Evolutionary conservation across 2,329 filamentous ascomycete species (phyloP), one percentile per base, ranked within the genome.

Genomic region (Capronia epimyces): DNA sequence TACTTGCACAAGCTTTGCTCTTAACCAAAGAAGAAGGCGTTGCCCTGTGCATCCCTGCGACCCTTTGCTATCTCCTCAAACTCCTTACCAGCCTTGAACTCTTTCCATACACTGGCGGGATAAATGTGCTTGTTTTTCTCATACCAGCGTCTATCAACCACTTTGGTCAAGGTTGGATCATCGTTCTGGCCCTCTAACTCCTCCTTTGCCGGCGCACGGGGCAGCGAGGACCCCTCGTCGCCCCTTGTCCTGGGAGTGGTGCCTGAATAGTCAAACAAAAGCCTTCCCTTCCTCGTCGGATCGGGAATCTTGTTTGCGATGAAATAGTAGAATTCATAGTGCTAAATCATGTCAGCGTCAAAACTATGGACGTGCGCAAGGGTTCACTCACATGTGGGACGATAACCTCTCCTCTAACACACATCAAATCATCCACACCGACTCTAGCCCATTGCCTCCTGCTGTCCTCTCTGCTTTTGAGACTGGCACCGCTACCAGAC

Each of bases 61-160:
- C 52, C 87, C 82, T 58, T 75, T 78, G 64, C 81, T 79, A 71
- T 95, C 56, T 73, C 67, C 52, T 70, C 67, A 58, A 74, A 95
- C 63, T 96, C 87, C 68, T 86, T 87, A 55, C 88, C 87, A 0
- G 89, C 86, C 60, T 95, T 90, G 67, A 95, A 98, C 57, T 95
- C 87, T 62, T 90, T 88, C 93, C 93, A 98, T 41, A 91, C 80
- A 66, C 88, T 97, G 16, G 91, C 91, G 0, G 93, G 93, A 67
- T 91, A 98, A 51, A 98, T 97, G 69, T 98, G 93, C 71, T 97
- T 98, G 67, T 97, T 96, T 64, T 84, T 81, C 73, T 96, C 89
- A 67, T 96, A 98, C 93, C 93, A 98, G 53, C 93, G 77, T 53
- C 93, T 80, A 71, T 98, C 91, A 3, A 98, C 91, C 2, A 98